Evolutionary conservation across 768 basidiomycete species (phyloP).

Genomic region (Termitomyces sp.): DNA sequence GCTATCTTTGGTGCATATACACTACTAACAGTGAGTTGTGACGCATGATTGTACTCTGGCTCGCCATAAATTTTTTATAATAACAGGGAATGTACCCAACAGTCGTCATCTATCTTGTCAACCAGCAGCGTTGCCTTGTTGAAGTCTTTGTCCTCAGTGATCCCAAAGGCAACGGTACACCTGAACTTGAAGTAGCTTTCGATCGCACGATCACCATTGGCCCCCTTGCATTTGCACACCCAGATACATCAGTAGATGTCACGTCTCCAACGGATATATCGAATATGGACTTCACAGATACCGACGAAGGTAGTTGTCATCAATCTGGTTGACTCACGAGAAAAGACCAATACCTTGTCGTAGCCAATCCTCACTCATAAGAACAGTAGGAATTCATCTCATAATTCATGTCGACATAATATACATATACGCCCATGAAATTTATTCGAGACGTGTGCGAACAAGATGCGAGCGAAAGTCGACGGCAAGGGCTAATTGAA

Average conservation of each 20-base stretch:
- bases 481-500: too few species aligned
- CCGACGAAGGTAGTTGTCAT: background rate
- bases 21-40: background rate
- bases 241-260: too few species aligned
- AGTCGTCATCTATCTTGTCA: background rate
- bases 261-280: background rate
- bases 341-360: background rate
- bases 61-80: background rate
- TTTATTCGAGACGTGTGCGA: too few species aligned
- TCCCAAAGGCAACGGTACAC: background rate
- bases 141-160: background rate
- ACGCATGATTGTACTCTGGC: background rate
- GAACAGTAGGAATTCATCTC: background rate
- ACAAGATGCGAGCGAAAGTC: too few species aligned
- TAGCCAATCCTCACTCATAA: background rate
- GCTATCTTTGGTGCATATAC: background rate
- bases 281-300: background rate
- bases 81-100: background rate
- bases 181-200: background rate
- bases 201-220: background rate
- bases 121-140: background rate
- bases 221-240: background rate
- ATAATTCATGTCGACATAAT: too few species aligned
- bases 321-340: background rate
- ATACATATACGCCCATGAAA: too few species aligned